A percentile compares a stretch with the other conserved stretches of the same genome.
Evolutionary conservation across 768 basidiomycete genomes (phyloP).

Genomic region (Lentinula raphanica): DNA sequence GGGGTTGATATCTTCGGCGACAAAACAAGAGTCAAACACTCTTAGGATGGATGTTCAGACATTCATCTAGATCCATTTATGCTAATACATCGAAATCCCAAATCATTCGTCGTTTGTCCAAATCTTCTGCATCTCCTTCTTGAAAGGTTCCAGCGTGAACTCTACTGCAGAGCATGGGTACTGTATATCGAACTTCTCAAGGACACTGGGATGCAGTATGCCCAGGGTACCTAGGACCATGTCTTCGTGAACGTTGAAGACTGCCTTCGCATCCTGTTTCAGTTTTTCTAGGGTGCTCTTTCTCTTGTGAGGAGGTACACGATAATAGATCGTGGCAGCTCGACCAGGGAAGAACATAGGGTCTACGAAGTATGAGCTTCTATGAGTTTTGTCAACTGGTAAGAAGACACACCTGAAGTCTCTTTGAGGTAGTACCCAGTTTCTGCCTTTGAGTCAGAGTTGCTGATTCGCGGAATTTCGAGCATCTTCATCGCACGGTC

Average conservation of each 20-base stretch:
- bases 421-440: conserved; percentile 93
- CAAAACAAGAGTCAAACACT: background rate
- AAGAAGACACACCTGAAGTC: conserved; percentile 62
- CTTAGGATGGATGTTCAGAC: background rate
- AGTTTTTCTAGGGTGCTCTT: conserved; percentile 26
- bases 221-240: conserved; percentile 83
- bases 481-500: conserved; percentile 96
- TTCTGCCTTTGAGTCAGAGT: conserved; percentile 45
- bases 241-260: conserved; percentile 44
- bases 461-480: conserved; percentile 77
- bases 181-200: conserved; percentile 89
- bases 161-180: conserved; percentile 95
- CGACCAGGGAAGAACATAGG: conserved; percentile 93
- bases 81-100: background rate
- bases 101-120: conserved; percentile 53
- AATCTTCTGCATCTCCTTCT: conserved; percentile 57
- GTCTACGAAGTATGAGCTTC: conserved; percentile 43
- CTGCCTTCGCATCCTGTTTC: conserved; percentile 41
- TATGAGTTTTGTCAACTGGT: background rate
- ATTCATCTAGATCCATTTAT: conserved; percentile 11
- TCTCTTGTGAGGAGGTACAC: conserved; percentile 39
- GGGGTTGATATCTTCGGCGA: background rate
- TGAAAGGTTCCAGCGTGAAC: conserved; percentile 93
- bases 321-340: conserved; percentile 88
- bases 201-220: conserved; percentile 86